phyloP scores from a whole-genome alignment of 208 protist genomes.

The Leishmania braziliensis region DNA sequence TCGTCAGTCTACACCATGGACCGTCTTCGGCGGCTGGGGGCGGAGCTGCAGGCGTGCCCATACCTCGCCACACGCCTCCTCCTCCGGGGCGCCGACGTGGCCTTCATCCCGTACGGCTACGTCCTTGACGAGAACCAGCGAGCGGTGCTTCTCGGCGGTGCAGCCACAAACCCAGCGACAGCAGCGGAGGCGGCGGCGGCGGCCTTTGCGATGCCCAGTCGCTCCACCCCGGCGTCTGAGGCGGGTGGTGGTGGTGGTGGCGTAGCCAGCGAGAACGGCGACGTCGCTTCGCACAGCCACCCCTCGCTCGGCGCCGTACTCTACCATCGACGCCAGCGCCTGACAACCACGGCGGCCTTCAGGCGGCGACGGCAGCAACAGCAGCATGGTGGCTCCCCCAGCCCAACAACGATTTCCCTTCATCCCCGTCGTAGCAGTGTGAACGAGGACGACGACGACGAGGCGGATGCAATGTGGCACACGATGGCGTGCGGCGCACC shows the following conservation, averaged over 20 bases:
- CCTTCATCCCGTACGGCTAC: slow-evolving; percentile 85
- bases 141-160: slow-evolving; percentile 60
- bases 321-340: slow-evolving; percentile 30
- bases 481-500: slow-evolving; percentile 30
- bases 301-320: slow-evolving; percentile 25
- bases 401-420: background rate
- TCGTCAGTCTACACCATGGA: slow-evolving; percentile 44
- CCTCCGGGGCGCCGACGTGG: slow-evolving; percentile 71
- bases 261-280: background rate
- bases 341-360: slow-evolving; percentile 19
- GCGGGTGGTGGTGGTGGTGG: background rate
- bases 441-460: background rate
- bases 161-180: slow-evolving; percentile 53
- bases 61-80: slow-evolving; percentile 75
- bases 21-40: slow-evolving; percentile 51
- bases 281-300: background rate
- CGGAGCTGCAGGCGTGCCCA: slow-evolving; percentile 69
- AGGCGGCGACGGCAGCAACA: slow-evolving; percentile 13
- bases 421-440: background rate
- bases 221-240: background rate
- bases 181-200: slow-evolving; percentile 38
- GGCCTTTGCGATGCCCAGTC: background rate
- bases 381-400: background rate
- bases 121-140: slow-evolving; percentile 72
- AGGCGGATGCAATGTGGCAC: slow-evolving; percentile 18